Percentiles rank a stretch among this genome's conserved stretches.
Evolutionary conservation across 208 protist genomes (phyloP).

Genomic region (Vickermania ingenoplastis): DNA sequence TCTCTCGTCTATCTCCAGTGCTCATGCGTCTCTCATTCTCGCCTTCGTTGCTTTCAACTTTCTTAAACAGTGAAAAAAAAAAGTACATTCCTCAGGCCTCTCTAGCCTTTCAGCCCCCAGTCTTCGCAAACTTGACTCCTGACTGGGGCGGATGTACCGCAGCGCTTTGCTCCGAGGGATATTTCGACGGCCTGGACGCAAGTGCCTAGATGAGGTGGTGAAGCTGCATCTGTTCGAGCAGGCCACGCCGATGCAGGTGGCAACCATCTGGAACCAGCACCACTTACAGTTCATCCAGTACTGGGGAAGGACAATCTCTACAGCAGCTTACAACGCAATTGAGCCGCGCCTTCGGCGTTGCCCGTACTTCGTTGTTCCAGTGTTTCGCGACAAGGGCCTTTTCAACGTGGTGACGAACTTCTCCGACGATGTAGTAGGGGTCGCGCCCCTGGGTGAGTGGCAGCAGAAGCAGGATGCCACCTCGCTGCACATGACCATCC

Average conservation of each 20-base stretch:
- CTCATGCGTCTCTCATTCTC: no score
- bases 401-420: constrained; percentile 91
- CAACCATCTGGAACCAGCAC: constrained; percentile 79
- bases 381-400: constrained; percentile 85
- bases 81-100: no score
- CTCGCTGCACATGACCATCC: constrained; percentile 86
- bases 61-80: no score
- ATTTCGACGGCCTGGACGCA: constrained; percentile 74
- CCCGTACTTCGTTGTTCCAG: constrained; percentile 88
- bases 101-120: no score
- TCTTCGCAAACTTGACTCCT: no score
- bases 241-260: constrained; percentile 60
- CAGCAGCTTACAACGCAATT: constrained; percentile 73
- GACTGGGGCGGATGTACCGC: no score
- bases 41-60: no score
- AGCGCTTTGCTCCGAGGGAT: constrained; percentile 20
- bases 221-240: constrained; percentile 76
- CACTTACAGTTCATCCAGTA: constrained; percentile 87
- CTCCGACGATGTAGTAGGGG: constrained; percentile 74
- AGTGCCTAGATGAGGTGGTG: constrained; percentile 79
- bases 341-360: constrained; percentile 65
- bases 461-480: constrained; percentile 83
- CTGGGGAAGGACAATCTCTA: constrained; percentile 76
- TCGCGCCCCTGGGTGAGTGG: constrained; percentile 83
- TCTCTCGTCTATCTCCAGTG: no score